Conservation (phyloP, 2,329 filamentous ascomycete species). For the Endocalyx cinctus region DNA sequence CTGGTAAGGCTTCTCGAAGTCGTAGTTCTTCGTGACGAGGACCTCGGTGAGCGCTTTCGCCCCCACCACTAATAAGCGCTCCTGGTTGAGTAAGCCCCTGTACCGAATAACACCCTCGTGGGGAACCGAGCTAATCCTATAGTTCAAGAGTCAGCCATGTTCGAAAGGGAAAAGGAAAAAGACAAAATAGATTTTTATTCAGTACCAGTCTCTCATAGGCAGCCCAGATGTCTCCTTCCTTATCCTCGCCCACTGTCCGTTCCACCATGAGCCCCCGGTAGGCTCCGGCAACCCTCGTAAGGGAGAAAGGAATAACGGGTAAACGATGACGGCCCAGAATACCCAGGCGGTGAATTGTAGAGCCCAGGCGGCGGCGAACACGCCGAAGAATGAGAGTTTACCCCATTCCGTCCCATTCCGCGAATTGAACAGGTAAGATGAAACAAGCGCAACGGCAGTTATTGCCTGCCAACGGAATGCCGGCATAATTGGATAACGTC, state of each 20-base stretch:
- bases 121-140: conserved; percentile 55
- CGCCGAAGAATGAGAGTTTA: conserved; percentile 23
- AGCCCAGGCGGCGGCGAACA: conserved; percentile 32
- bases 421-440: conserved; percentile 27
- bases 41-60: conserved; percentile 67
- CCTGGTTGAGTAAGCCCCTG: conserved; percentile 36
- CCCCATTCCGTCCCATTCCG: conserved; percentile 27
- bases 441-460: conserved; percentile 22
- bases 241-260: conserved; percentile 44
- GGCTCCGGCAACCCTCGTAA: conserved; percentile 44
- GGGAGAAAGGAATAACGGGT: conserved; percentile 46
- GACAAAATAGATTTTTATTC: too few species aligned
- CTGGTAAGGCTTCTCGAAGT: conserved; percentile 59
- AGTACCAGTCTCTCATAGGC: conserved; percentile 46
- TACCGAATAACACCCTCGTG: conserved; percentile 69
- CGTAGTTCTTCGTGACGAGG: conserved; percentile 63
- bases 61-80: conserved; percentile 40
- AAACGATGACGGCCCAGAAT: conserved; percentile 42
- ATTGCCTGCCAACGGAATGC: conserved; percentile 25
- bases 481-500: too few species aligned
- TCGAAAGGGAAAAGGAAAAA: too few species aligned
- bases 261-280: conserved; percentile 36
- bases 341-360: conserved; percentile 30
- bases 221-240: conserved; percentile 33
- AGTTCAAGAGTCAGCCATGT: conserved; percentile 10